Conservation (phyloP, 2,329 filamentous ascomycete genomes). For the Trichophyton rubrum region DNA sequence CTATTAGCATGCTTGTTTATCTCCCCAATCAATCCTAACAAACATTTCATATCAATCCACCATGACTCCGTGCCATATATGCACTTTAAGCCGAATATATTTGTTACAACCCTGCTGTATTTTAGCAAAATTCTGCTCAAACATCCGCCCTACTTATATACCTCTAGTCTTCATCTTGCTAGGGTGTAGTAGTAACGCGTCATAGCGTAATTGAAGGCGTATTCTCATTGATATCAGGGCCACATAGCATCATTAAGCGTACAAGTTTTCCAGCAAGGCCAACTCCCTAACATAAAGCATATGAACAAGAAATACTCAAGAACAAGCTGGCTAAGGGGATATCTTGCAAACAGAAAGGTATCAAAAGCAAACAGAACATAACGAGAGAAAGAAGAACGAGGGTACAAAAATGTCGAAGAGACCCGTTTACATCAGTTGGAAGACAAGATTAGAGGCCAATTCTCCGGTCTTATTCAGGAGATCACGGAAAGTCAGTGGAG, state of each 20-base stretch:
- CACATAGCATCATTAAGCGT: neutral
- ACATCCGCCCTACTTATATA: neutral
- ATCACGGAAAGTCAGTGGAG: constrained; percentile 21
- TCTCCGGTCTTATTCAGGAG: constrained; percentile 28
- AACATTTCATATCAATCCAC: neutral
- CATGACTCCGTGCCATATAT: neutral
- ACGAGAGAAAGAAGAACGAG: neutral
- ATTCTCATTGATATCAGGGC: neutral
- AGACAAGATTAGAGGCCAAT: constrained; percentile 32
- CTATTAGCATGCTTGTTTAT: neutral
- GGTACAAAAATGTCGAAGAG: neutral
- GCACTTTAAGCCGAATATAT: neutral
- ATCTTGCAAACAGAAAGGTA: constrained; percentile 12
- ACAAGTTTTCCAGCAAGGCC: neutral
- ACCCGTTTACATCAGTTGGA: constrained; percentile 27
- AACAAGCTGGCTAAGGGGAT: constrained; percentile 6
- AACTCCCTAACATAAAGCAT: neutral
- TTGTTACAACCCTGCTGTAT: neutral
- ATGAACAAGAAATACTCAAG: neutral
- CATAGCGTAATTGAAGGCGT: neutral
- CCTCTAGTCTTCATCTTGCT: neutral
- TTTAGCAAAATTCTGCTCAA: neutral
- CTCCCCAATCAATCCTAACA: neutral
- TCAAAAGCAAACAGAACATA: constrained; percentile 6
- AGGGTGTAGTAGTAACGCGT: neutral